Evolutionary conservation across 2,329 filamentous ascomycete species (phyloP), one percentile per base, ranked within the genome.

Genomic region (Bipolaris bicolor): DNA sequence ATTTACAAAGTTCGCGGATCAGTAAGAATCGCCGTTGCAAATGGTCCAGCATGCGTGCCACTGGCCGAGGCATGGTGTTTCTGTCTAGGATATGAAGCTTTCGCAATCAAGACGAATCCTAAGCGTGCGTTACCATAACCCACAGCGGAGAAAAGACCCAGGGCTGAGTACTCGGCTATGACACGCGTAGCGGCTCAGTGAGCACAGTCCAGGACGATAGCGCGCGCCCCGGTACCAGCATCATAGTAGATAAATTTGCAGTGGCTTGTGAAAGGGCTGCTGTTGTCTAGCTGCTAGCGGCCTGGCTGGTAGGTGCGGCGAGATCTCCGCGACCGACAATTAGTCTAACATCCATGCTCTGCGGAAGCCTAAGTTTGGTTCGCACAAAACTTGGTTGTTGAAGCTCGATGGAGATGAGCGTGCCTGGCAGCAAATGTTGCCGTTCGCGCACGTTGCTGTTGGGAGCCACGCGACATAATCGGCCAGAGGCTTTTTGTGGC

Each of bases 321-420:
- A 65, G 40, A 15, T 33, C 49, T 66, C 64, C 64, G 56, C 41
- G 40, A 22, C 20, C 10, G 11, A 39, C 64, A 54, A 64, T 63
- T 66, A 50, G 63, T 36, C 33, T n/a, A 10, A n/a, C 22, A 18
- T n/a, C 26, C 31, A n/a, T 18, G 22, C 15, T 40, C 18, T 41
- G 11, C 20, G 29, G 16, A 18, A 13, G 20, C 33, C n/a, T 7
- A 18, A 34, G 11, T 16, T 20, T 43, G 33, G 20, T 31, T 33
- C 34, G 55, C 52, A 34, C 39, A 48, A 24, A 44, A 20, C 20
- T 16, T 33, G 36, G 15, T 31, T 24, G 22, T 22, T n/a, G 40
- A 34, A 44, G 34, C 10, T 20, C 33, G 2, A 44, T n/a, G 31
- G 37, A 22, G 13, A 18, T 44, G 22, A 10, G 15, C 22, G 41